These are phyloP conservation scores for Oryza coarctata DNA, from an alignment of 176 grass and related monocot genomes.

Conservation along the genomic window DNA sequence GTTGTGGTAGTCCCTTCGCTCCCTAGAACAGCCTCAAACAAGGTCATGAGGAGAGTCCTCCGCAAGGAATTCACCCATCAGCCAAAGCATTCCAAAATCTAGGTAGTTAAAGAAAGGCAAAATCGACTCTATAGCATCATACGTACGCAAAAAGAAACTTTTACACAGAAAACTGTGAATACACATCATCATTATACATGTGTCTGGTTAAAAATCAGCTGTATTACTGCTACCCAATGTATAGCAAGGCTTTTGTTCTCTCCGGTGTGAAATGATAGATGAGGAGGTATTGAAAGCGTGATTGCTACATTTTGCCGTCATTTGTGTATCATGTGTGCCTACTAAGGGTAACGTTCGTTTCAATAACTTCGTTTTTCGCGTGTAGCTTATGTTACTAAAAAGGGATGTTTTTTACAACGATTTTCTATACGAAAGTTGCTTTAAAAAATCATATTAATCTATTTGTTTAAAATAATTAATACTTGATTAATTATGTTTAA, in stretches of 20 bases:
- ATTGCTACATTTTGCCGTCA: neutral
- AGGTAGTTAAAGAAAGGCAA: slow-evolving; percentile 28
- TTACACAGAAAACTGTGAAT: slow-evolving; percentile 19
- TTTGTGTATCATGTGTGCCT: neutral
- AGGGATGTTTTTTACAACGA: no score
- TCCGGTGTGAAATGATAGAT: neutral
- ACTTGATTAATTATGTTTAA: no score
- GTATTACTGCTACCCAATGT: neutral
- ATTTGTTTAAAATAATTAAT: no score
- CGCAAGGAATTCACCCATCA: slow-evolving; percentile 65
- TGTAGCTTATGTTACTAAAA: no score
- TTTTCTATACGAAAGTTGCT: no score
- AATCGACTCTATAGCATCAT: neutral
- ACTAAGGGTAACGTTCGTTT: no score
- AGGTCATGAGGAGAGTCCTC: slow-evolving; percentile 93
- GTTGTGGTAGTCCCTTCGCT: slow-evolving; percentile 62
- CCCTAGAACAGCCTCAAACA: slow-evolving; percentile 90
- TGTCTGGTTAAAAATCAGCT: neutral
- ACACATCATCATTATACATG: neutral
- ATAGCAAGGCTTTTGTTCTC: neutral
- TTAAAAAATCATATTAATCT: no score
- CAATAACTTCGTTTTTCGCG: no score
- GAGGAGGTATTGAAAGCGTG: neutral
- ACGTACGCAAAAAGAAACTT: neutral
- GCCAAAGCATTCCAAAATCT: slow-evolving; percentile 76